Percentiles rank a stretch among this genome's conserved stretches.
Evolutionary conservation across 208 protist species (phyloP).

Genomic region (Leishmania arabica): DNA sequence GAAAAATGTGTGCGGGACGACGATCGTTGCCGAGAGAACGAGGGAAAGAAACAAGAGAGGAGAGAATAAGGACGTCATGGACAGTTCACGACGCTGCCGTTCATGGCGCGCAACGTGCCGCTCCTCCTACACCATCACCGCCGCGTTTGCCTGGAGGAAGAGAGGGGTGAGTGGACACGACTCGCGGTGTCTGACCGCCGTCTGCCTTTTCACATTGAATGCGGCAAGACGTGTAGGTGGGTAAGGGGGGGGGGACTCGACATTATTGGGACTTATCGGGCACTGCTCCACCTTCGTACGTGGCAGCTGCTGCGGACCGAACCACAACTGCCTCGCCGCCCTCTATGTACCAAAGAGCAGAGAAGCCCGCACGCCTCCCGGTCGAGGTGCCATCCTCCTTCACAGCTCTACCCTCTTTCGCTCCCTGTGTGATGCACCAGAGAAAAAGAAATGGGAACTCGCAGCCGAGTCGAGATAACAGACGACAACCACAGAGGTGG

Average conservation of each 20-base stretch:
- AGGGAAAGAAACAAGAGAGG: conserved; percentile 24
- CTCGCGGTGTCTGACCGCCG: background rate
- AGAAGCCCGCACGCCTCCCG: background rate
- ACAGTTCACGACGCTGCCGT: background rate
- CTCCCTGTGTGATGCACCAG: background rate
- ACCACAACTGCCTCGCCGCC: background rate
- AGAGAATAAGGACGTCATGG: background rate
- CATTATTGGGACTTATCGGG: background rate
- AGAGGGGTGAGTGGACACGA: background rate
- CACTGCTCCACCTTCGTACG: background rate
- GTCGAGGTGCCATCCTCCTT: background rate
- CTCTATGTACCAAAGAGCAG: background rate
- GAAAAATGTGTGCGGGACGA: background rate
- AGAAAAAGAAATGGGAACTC: background rate
- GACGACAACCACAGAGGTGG: background rate
- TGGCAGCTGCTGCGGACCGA: background rate
- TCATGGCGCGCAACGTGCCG: background rate
- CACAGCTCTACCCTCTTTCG: background rate
- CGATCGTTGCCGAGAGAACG: background rate
- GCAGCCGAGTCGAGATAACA: background rate
- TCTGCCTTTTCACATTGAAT: background rate
- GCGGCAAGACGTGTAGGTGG: background rate
- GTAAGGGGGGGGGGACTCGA: background rate
- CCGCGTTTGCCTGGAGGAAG: background rate
- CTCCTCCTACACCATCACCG: background rate